These are phyloP conservation scores for Endoconidiophora polonica DNA, from an alignment of 2,329 filamentous ascomycete genomes.

Conservation along the genomic window DNA sequence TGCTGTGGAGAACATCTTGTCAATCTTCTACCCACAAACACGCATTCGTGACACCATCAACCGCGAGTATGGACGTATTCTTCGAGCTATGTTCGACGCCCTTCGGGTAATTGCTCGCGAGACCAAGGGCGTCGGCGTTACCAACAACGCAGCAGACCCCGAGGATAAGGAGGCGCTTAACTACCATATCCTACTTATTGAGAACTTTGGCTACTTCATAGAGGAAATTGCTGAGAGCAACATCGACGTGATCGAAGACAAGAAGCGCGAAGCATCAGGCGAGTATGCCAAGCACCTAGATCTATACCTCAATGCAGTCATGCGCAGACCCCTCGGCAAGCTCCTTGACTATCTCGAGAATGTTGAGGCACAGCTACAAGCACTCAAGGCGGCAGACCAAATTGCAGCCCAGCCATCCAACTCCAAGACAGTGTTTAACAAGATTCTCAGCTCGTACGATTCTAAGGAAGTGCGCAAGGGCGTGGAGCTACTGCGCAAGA, in stretches of 20 bases:
- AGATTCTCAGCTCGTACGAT: conserved; percentile 66
- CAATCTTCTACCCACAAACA: conserved; percentile 32
- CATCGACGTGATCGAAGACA: conserved; percentile 63
- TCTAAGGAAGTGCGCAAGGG: conserved; percentile 73
- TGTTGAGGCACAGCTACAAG: conserved; percentile 54
- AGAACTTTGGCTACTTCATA: conserved; percentile 97
- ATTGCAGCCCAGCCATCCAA: conserved; percentile 73
- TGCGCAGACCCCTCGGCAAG: conserved; percentile 76
- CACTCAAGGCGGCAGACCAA: conserved; percentile 39
- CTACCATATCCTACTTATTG: conserved; percentile 91
- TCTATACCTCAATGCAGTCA: conserved; percentile 74
- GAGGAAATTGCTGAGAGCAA: conserved; percentile 65
- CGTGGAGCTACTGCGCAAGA: conserved; percentile 75
- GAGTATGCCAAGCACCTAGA: conserved; percentile 78
- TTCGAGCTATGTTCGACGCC: conserved; percentile 93
- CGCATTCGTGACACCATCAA: conserved; percentile 64
- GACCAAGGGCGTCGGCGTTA: conserved; percentile 35
- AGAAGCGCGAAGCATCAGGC: conserved; percentile 59
- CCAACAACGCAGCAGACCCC: conserved; percentile 31
- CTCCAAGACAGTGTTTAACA: conserved; percentile 68
- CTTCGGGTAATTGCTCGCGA: conserved; percentile 81
- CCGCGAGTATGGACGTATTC: conserved; percentile 71
- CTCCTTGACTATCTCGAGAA: conserved; percentile 84
- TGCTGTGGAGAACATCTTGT: conserved; percentile 70
- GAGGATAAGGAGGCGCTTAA: conserved; percentile 96